Base-by-base conservation (phyloP, 2,329 filamentous ascomycete genomes). In the Diaporthe ilicicola region DNA sequence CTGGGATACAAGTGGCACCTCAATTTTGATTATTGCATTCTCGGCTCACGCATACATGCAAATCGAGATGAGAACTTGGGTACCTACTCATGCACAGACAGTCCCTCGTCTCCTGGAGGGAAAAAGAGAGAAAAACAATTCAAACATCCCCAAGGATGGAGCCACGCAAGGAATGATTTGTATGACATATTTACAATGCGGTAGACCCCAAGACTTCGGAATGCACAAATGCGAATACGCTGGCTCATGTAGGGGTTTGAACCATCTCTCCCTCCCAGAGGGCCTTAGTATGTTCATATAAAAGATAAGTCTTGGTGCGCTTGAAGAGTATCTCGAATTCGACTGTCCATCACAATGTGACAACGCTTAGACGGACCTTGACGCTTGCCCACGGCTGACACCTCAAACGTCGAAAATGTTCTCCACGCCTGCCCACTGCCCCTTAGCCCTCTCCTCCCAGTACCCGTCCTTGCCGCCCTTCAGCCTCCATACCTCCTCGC, bases 401-500 rank as follows among this genome's bases (percentile, higher is more conserved):
- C 19, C 39, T 72, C 32, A 72, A 13, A 61, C 75, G 17, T 71
- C 76, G 75, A 88, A 90, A 66, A 90, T 83, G 56, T 88, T 81
- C 74, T 85, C 82, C 42, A 89, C 80, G 6, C 86, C 87, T 4
- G 78, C 80, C 94, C 93, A 97, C 69, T 84, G 84, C 1, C 91
- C 91, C 74, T 84, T 88, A 3, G 85, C 87, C 72, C 95, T 88
- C 82, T 94, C 92, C 78, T 97, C 95, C 96, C 96, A 99, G 82
- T 99, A 99, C 10, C 94, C 91, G 22, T 97, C 94, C 81, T 92
- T 94, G 24, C 94, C 94, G 3, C 85, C 85, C 83, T 91, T 96
- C 74, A 97, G 81, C 76, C 90, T 88, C 93, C 93, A 93, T 13
- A 92, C 85, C 78, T 93, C 90, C 78, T 93, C 91, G 4, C 87